These are phyloP conservation scores for Neodidymelliopsis sp. DNA, from an alignment of 2,329 filamentous ascomycete genomes.

Conservation along the genomic window DNA sequence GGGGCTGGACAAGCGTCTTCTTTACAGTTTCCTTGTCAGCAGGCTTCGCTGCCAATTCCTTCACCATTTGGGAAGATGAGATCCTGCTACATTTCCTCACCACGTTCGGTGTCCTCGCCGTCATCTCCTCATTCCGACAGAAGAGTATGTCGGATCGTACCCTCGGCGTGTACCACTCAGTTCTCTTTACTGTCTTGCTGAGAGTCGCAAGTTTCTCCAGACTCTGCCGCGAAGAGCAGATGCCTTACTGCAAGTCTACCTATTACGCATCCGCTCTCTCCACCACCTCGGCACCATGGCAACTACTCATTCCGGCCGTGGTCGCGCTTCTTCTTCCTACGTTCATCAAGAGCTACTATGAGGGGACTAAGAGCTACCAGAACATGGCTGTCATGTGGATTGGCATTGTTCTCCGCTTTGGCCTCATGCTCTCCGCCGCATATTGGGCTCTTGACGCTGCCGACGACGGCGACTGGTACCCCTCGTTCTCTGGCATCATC, in stretches of 20 bases:
- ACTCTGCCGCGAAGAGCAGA: slow-evolving; percentile 96
- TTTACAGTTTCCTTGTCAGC: slow-evolving; percentile 88
- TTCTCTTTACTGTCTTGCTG: slow-evolving; percentile 80
- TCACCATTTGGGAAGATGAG: slow-evolving; percentile 98
- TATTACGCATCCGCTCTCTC: slow-evolving; percentile 93
- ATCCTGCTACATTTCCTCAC: slow-evolving; percentile 91
- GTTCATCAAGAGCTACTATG: slow-evolving; percentile 80
- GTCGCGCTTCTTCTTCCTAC: slow-evolving; percentile 75
- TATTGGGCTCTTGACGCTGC: slow-evolving; percentile 93
- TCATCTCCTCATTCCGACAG: slow-evolving; percentile 77
- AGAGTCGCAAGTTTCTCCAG: slow-evolving; percentile 86
- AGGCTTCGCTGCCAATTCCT: slow-evolving; percentile 97
- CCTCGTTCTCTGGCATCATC: slow-evolving; percentile 59
- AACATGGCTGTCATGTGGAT: slow-evolving; percentile 87
- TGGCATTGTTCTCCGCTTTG: slow-evolving; percentile 76
- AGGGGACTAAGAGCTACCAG: slow-evolving; percentile 84
- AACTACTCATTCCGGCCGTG: slow-evolving; percentile 80
- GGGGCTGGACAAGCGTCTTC: slow-evolving; percentile 85
- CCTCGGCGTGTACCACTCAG: slow-evolving; percentile 82
- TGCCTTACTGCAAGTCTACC: slow-evolving; percentile 94
- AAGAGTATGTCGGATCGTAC: slow-evolving; percentile 71
- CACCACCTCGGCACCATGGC: slow-evolving; percentile 92
- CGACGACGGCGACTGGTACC: slow-evolving; percentile 84
- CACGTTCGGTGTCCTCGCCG: slow-evolving; percentile 81
- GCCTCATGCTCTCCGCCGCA: slow-evolving; percentile 75